phyloP scores from a whole-genome alignment of 257 asterid genomes.

The Fraxinus excelsior region DNA sequence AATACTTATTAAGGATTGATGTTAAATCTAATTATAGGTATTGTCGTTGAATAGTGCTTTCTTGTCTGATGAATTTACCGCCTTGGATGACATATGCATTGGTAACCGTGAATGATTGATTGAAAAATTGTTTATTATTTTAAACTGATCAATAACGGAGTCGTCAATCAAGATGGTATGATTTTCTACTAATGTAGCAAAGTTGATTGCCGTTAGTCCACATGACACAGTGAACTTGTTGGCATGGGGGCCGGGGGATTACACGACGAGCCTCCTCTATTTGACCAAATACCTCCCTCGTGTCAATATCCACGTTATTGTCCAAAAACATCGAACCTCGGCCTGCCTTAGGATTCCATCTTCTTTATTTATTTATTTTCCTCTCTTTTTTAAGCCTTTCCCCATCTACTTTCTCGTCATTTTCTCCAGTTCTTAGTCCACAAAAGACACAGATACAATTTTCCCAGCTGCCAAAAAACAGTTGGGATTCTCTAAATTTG shows the following conservation, averaged over 20 bases:
- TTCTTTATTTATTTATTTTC: no score
- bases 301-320: conserved; percentile 34
- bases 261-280: conserved; percentile 27
- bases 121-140: no score
- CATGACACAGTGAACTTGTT: neutral
- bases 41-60: no score
- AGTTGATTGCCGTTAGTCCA: conserved; percentile 30
- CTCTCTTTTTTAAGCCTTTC: neutral
- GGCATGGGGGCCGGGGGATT: neutral
- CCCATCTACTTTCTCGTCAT: neutral
- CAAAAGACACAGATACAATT: neutral
- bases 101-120: no score
- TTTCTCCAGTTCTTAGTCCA: neutral
- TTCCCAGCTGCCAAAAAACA: conserved; percentile 1
- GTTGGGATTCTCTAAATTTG: conserved; percentile 60
- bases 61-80: no score
- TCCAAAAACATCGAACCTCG: conserved; percentile 31
- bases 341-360: neutral
- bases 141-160: no score
- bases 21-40: no score
- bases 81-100: no score
- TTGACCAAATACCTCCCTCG: conserved; percentile 50
- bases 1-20: no score
- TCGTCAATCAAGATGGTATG: no score
- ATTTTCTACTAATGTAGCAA: no score